Evolutionary conservation across 1,139 yeast genomes (phyloP).

Genomic region (Yamadazyma taylorii): DNA sequence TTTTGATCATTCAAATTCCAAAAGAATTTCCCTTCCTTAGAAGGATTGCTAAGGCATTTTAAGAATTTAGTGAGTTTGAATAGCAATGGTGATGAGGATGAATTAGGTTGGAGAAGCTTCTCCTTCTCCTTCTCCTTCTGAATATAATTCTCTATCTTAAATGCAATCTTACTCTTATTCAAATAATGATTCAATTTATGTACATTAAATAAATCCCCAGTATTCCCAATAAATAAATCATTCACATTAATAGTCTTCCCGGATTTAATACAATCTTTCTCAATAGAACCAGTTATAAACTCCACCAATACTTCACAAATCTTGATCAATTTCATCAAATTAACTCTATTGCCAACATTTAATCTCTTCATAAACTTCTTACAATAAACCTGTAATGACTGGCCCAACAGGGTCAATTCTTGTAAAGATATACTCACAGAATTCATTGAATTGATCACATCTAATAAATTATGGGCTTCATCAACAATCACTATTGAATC

Average conservation of each 20-base stretch:
- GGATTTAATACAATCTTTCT: slow-evolving; percentile 33
- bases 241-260: slow-evolving; percentile 55
- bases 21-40: slow-evolving; percentile 78
- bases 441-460: slow-evolving; percentile 68
- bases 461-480: slow-evolving; percentile 89
- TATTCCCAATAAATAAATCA: slow-evolving; percentile 57
- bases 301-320: slow-evolving; percentile 51
- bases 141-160: slow-evolving; percentile 76
- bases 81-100: slow-evolving; percentile 54
- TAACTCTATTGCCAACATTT: slow-evolving; percentile 73
- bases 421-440: slow-evolving; percentile 56
- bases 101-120: no score
- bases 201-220: slow-evolving; percentile 72
- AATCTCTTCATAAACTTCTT: slow-evolving; percentile 60
- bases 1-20: slow-evolving; percentile 45
- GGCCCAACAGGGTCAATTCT: slow-evolving; percentile 48
- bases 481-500: slow-evolving; percentile 78
- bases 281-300: slow-evolving; percentile 35
- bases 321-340: slow-evolving; percentile 63
- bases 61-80: slow-evolving; percentile 69
- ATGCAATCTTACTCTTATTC: slow-evolving; percentile 72
- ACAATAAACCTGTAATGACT: slow-evolving; percentile 54
- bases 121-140: slow-evolving; percentile 34
- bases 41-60: slow-evolving; percentile 67
- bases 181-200: slow-evolving; percentile 67